phyloP scores from a whole-genome alignment of 2,329 filamentous ascomycete genomes.

The Verticillium albo-atrum region DNA sequence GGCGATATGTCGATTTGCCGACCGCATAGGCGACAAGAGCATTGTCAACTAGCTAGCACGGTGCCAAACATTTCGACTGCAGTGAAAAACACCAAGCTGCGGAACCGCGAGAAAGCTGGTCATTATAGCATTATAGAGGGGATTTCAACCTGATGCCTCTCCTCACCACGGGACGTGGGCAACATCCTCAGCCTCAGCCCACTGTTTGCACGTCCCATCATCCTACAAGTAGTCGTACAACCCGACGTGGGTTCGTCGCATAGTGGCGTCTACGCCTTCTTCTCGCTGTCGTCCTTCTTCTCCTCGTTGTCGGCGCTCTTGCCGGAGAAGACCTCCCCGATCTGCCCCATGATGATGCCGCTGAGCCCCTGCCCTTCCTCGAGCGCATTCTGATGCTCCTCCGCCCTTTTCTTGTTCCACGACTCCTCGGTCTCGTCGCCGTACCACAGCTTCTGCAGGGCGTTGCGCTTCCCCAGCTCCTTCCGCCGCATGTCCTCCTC shows the following conservation, averaged over 20 bases:
- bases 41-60: too few relatives aligned
- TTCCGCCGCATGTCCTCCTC: conserved; percentile 19
- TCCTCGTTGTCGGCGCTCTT: conserved; percentile 20
- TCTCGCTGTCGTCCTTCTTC: conserved; percentile 21
- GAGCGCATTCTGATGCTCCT: conserved; percentile 47
- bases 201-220: background rate
- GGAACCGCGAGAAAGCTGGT: background rate
- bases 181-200: background rate
- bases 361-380: conserved; percentile 52
- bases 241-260: background rate
- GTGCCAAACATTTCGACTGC: background rate
- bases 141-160: background rate
- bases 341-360: conserved; percentile 52
- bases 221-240: background rate
- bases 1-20: background rate
- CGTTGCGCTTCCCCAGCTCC: conserved; percentile 17
- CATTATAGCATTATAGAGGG: background rate
- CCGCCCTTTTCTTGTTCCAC: conserved; percentile 48
- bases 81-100: background rate
- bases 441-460: conserved; percentile 52
- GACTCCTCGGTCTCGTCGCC: conserved; percentile 46
- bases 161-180: background rate
- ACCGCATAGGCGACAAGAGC: background rate
- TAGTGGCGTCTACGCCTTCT: conserved; percentile 1
- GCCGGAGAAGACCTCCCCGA: conserved; percentile 44